These are phyloP conservation scores for Melanogaster broomeanus DNA, from an alignment of 768 basidiomycete species.

Conservation along the genomic window DNA sequence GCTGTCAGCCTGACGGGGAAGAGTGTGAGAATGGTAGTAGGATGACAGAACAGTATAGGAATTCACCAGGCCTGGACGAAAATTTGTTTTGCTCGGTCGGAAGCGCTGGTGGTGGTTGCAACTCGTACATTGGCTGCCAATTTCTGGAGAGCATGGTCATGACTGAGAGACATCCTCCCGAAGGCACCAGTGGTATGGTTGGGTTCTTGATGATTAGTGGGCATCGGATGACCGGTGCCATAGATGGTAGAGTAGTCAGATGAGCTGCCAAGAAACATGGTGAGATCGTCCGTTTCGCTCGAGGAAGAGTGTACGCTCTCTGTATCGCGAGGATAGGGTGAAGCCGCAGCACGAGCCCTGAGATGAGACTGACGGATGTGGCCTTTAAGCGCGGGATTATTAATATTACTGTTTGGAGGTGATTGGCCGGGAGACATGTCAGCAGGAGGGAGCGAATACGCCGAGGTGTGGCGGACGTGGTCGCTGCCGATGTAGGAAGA, in stretches of 20 bases:
- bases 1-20: constrained; percentile 72
- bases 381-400: constrained; percentile 75
- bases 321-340: constrained; percentile 83
- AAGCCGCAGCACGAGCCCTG: constrained; percentile 77
- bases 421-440: constrained; percentile 57
- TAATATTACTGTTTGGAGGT: constrained; percentile 74
- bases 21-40: constrained; percentile 17
- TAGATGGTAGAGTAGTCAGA: constrained; percentile 74
- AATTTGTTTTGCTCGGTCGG: constrained; percentile 88
- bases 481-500: constrained; percentile 54
- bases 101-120: constrained; percentile 88
- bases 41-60: constrained; percentile 17
- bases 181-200: constrained; percentile 74
- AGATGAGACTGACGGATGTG: constrained; percentile 76
- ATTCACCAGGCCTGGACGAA: constrained; percentile 91
- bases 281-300: constrained; percentile 85
- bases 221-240: constrained; percentile 43
- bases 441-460: constrained; percentile 41
- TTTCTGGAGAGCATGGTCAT: constrained; percentile 82
- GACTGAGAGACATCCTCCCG: constrained; percentile 72
- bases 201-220: constrained; percentile 39
- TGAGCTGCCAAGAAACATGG: constrained; percentile 66
- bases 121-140: constrained; percentile 84
- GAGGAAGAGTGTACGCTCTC: constrained; percentile 88
- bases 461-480: constrained; percentile 47